Evolutionary conservation across 345 rosid species (phyloP).

Genomic region (Lenwebbia sp.): DNA sequence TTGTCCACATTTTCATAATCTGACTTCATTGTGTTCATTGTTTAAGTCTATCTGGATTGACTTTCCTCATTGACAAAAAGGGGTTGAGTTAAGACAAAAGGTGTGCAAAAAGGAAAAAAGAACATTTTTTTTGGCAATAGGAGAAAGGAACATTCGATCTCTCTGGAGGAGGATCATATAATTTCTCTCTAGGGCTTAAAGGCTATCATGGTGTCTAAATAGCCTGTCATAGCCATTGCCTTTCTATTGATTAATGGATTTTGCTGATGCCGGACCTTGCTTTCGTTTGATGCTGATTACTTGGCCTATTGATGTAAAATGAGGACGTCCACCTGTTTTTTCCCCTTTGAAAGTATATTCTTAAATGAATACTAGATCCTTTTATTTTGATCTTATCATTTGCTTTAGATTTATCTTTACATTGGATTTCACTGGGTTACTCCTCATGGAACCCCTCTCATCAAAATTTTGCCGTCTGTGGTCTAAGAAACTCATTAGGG

Average conservation of each 20-base stretch:
- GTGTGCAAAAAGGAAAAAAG: too few relatives aligned
- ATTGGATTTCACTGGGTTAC: not conserved
- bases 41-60: too few relatives aligned
- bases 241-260: too few relatives aligned
- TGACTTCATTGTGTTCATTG: not conserved
- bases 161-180: too few relatives aligned
- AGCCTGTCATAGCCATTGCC: too few relatives aligned
- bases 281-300: not conserved
- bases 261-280: too few relatives aligned
- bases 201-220: too few relatives aligned
- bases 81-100: too few relatives aligned
- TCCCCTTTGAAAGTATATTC: not conserved
- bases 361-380: not conserved
- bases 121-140: too few relatives aligned
- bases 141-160: too few relatives aligned
- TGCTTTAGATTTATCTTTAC: not conserved
- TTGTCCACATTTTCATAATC: not conserved
- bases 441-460: not conserved
- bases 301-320: not conserved
- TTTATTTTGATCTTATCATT: not conserved
- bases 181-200: too few relatives aligned
- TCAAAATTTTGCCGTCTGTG: not conserved
- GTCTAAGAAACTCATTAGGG: not conserved
- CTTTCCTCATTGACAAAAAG: too few relatives aligned
- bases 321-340: not conserved